Evolutionary conservation across 2,329 filamentous ascomycete genomes (phyloP), one percentile per base, ranked within the genome.

Genomic region (Chrysosporium queenslandicum): DNA sequence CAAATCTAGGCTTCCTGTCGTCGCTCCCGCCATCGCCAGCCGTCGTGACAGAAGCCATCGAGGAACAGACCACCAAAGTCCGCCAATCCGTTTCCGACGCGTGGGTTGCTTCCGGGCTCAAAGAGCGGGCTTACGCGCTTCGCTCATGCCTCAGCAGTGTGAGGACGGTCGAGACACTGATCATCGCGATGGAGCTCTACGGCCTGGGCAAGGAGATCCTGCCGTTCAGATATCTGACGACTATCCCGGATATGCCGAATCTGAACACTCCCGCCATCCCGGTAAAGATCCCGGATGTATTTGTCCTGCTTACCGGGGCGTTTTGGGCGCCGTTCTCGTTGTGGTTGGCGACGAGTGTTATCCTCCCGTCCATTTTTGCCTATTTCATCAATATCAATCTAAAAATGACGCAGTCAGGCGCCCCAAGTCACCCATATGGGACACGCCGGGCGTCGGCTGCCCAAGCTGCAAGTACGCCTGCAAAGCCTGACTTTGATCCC

Each of bases 311-410:
- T 34, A 86, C 85, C 1, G 72, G 77, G 36, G 78, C 78, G 23
- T 97, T 95, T 77, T 97, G 91, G 91, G 82, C 80, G 0, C 85
- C 90, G 0, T 80, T 86, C 52, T 75, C 82, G 6, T 76, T 89
- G 18, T 97, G 90, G 89, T 66, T 80, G 4, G 66, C 83, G 32
- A 92, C 88, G 8, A 85, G 80, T 64, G 68, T 87, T 51, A 62
- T 86, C 40, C 58, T 91, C 25, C 91, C 91, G 1, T 73, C 83
- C 46, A 56, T 86, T 29, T 75, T 82, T 39, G 87, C 86, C 23
- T 97, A 92, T 73, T 94, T 96, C 67, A 85, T 94, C 78, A 97
- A 97, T 70, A 69, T 96, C 63, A 87, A 83, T 36, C 70, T 79
- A 50, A 75, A 77, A 39, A 72, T 68, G 55, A 63, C 63, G 11